Base-by-base conservation (phyloP, 1,139 yeast genomes). In the Eremothecium gossypii region DNA sequence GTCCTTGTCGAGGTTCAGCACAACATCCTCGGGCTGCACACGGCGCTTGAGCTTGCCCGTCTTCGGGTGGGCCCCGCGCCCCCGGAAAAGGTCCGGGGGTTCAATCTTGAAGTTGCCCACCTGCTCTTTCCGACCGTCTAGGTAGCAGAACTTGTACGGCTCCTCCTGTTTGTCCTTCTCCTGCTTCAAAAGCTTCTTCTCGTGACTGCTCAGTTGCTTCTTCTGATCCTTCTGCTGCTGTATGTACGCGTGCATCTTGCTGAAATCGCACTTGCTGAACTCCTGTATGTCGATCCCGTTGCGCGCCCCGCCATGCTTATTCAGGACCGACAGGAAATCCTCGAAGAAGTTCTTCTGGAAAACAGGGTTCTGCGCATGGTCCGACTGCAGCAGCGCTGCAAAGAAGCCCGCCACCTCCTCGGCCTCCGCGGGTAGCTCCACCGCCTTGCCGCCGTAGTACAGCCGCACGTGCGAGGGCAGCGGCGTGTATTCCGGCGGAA, bases 321-420 rank as follows among this genome's bases (percentile, higher is more conserved):
- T 67, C 48, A 89, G 62, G 0, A 87, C 94, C 43, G 71, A 64
- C 37, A 67, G 50, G 55, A 91, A 87, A 63, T 91, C 98, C 26
- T 69, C 64, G 54, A 89, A 89, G 65, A 91, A 91, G 61, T 91
- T 91, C 58, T 79, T 75, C 52, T 81, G 94, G 62, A 91, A 91
- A 1, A 77, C 79, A 0, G 94, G 89, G 58, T 87, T 89, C 50
- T 78, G 73, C 10, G 89, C 94, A 63, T 89, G 96, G 52, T 87
- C 96, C 0, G 93, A 75, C 52, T 84, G 89, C 36, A 89, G 49
- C 77, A 89, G 74, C 7, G 96, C 96, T 12, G 83, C 97, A 62
- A 72, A 91, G 58, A 87, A 89, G 0, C 96, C 96, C 0, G 96
- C 97, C 30, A 91, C 96, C 63, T 91, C 97, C 63, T 91, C 98